Evolutionary conservation across 202 grass and related monocot genomes (phyloP), one percentile per base, ranked within the genome.

Genomic region (Cymbopogon flexuosus): DNA sequence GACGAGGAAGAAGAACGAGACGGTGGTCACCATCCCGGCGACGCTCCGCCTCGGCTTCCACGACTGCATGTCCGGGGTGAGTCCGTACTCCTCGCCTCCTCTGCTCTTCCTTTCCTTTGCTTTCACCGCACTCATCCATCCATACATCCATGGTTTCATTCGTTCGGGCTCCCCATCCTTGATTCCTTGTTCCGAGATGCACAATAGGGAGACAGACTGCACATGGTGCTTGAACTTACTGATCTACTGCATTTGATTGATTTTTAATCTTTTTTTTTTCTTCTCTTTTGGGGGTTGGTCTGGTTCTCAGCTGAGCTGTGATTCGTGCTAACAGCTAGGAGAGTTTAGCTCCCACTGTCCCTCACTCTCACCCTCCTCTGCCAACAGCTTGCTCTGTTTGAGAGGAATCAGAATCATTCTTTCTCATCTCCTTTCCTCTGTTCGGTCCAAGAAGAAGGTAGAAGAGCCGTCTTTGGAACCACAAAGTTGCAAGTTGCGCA

Each of bases 1-100:
- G n/a, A n/a, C 62, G 22, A 83, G 60, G 85, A 97, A 97, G 89
- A 93, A 87, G 15, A 90, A 85, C 56, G 40, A 85, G 85, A 97
- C 94, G 4, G 85, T 93, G 58, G 91, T 94, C 58, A 97, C 94
- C 31, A 91, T 97, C 51, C 89, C 94, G 11, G 91, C 94, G 37
- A 91, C 90, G 16, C 83, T 97, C 73, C 64, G 94, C 23, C 65
- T 90, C 56, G 79, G 88, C 87, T 91, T 97, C 91, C 94, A 97
- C 45, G 94, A 97, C 67, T 90, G 87, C 85, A 34, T 97, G 24
- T 45, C 85, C 12, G 77, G 84, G 84, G 94, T 97, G 78, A 89
- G 87, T 23, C 8, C 65, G 4, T 2, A 27, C 66, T 42, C 11
- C 5, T 21, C 5, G 35, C 5, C 3, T 30, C 68, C 42, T 9